Evolutionary conservation across 116 monocot genomes (phyloP).

Genomic region (Iris pallida): DNA sequence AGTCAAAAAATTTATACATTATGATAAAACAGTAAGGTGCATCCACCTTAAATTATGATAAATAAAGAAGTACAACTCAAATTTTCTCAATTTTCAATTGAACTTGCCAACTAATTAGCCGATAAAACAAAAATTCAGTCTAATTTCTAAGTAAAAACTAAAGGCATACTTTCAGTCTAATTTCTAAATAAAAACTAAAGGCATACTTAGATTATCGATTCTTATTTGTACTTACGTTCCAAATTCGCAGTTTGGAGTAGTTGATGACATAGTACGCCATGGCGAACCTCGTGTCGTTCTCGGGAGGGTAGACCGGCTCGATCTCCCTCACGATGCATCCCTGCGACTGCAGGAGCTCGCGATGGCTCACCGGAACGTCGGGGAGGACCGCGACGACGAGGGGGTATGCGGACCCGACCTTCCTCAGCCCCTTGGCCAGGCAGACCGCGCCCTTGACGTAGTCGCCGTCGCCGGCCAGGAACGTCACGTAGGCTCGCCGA

Average conservation of each 20-base stretch:
- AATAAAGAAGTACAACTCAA: too few species aligned
- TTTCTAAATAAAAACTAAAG: too few species aligned
- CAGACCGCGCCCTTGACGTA: constrained; percentile 59
- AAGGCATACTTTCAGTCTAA: too few species aligned
- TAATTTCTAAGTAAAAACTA: too few species aligned
- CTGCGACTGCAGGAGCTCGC: constrained; percentile 25
- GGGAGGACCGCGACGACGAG: constrained; percentile 41
- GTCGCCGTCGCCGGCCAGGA: constrained; percentile 57
- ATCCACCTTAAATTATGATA: too few species aligned
- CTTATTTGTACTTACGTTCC: constrained; percentile 25
- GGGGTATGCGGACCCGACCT: constrained; percentile 29
- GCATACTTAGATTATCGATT: too few species aligned
- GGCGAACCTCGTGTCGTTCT: constrained; percentile 35
- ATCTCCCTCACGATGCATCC: constrained; percentile 48
- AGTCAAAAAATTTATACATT: too few species aligned
- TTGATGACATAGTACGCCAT: constrained; percentile 63
- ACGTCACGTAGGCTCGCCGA: constrained; percentile 44
- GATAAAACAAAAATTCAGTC: too few species aligned
- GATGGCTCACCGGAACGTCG: constrained; percentile 47
- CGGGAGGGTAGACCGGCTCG: constrained; percentile 49
- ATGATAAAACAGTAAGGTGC: too few species aligned
- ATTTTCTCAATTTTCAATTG: too few species aligned
- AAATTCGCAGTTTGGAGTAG: constrained; percentile 65
- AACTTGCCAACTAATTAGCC: too few species aligned
- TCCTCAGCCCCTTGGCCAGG: constrained; percentile 49